Evolutionary conservation across 1,139 yeast genomes (phyloP).

Genomic region (Suhomyces chickasaworum): DNA sequence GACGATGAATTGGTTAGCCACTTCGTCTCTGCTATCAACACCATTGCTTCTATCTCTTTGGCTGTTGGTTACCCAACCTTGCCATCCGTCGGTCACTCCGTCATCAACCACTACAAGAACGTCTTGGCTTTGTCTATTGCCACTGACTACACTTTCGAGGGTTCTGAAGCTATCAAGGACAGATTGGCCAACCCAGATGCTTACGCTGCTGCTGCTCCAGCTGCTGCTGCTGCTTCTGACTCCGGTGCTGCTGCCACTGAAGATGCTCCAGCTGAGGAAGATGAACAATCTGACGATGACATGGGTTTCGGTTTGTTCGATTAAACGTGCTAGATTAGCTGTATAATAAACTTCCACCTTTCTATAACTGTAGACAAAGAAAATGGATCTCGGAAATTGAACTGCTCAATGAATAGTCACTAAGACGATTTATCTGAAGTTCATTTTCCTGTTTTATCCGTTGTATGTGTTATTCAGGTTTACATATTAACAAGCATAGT

Average conservation of each 20-base stretch:
- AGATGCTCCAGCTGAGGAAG: slow-evolving; percentile 73
- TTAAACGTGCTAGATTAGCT: slow-evolving; percentile 47
- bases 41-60: slow-evolving; percentile 94
- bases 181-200: slow-evolving; percentile 81
- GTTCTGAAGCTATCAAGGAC: slow-evolving; percentile 98
- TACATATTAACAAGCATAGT: no score
- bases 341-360: slow-evolving; percentile 5
- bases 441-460: no score
- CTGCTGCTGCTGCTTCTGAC: slow-evolving; percentile 86
- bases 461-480: no score
- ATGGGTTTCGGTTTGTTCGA: slow-evolving; percentile 99
- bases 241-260: slow-evolving; percentile 65
- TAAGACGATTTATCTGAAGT: no score
- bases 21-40: slow-evolving; percentile 89
- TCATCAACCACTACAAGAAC: slow-evolving; percentile 99
- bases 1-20: slow-evolving; percentile 93
- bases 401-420: no score
- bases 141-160: slow-evolving; percentile 98
- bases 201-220: slow-evolving; percentile 99
- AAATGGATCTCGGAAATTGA: no score
- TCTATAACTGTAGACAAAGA: not conserved
- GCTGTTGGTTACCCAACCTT: slow-evolving; percentile 99
- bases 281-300: slow-evolving; percentile 85
- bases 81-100: slow-evolving; percentile 99
- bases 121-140: slow-evolving; percentile 97